Conservation (phyloP, 83 land plant species). For the Diphasiastrum complanatum region DNA sequence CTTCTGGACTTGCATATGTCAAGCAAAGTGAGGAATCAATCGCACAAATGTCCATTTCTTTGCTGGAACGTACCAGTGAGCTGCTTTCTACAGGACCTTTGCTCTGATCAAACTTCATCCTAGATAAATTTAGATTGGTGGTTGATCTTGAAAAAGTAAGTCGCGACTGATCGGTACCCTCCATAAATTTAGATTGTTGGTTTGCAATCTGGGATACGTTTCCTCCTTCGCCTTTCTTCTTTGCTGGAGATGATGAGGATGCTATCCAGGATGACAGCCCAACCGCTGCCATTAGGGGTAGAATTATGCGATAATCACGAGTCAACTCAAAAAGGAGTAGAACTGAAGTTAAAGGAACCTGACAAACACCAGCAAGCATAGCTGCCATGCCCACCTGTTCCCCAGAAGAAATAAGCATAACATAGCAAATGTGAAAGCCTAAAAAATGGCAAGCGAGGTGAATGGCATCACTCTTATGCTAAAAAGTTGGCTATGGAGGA, state of each 20-base stretch:
- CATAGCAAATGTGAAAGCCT: no score
- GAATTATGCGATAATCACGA: slow-evolving; percentile 83
- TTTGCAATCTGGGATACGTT: slow-evolving; percentile 9
- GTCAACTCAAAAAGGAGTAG: slow-evolving; percentile 94
- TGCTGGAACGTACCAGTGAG: neutral
- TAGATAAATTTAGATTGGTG: no score
- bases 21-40: slow-evolving; percentile 77
- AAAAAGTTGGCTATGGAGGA: no score
- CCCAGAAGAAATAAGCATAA: neutral
- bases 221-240: slow-evolving; percentile 22
- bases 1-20: slow-evolving; percentile 32
- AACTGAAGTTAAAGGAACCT: slow-evolving; percentile 90
- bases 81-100: slow-evolving; percentile 4
- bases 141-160: no score
- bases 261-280: slow-evolving; percentile 89
- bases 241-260: slow-evolving; percentile 44
- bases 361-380: slow-evolving; percentile 92
- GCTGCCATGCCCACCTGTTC: slow-evolving; percentile 99
- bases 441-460: no score
- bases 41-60: slow-evolving; percentile 45
- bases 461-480: no score
- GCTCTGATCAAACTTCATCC: neutral
- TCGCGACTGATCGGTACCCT: no score
- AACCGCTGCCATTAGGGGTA: slow-evolving; percentile 92
- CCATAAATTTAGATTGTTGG: neutral